Conservation (phyloP, 768 basidiomycete genomes). For the Hypholoma fasciculare region DNA sequence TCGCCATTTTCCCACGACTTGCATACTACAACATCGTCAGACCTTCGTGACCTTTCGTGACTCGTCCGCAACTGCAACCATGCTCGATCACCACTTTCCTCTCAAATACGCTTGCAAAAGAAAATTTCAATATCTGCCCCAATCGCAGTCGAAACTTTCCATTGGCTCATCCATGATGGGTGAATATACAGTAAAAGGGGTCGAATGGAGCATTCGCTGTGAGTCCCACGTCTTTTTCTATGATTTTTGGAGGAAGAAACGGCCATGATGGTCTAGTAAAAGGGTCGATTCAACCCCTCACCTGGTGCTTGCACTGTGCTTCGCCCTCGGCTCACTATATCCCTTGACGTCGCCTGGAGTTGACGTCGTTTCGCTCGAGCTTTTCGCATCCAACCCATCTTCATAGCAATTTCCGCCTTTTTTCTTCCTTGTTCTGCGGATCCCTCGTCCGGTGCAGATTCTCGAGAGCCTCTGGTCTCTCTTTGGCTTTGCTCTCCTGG, state of each 20-base stretch:
- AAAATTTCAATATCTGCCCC: too few relatives aligned
- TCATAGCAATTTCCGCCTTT: not conserved
- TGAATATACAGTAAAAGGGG: too few relatives aligned
- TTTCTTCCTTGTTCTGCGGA: not conserved
- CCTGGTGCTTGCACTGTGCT: conserved; percentile 1
- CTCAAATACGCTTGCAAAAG: too few relatives aligned
- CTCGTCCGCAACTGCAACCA: too few relatives aligned
- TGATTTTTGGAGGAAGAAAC: not conserved
- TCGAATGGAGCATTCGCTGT: not conserved
- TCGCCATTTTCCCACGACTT: too few relatives aligned
- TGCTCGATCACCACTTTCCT: too few relatives aligned
- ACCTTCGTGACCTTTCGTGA: too few relatives aligned
- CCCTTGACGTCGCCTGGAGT: not conserved
- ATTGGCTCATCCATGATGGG: too few relatives aligned
- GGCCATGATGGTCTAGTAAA: conserved; percentile 20
- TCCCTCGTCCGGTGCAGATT: not conserved
- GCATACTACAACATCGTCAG: too few relatives aligned
- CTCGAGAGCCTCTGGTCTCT: not conserved
- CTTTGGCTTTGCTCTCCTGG: not conserved
- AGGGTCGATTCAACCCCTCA: conserved; percentile 19
- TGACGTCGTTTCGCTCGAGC: not conserved
- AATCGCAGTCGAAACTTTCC: too few relatives aligned
- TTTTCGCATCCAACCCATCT: too few relatives aligned
- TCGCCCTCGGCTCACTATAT: not conserved
- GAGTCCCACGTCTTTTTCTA: not conserved